Base-by-base conservation (phyloP, 768 basidiomycete species). In the Xerocomus brunneocitrinus region DNA sequence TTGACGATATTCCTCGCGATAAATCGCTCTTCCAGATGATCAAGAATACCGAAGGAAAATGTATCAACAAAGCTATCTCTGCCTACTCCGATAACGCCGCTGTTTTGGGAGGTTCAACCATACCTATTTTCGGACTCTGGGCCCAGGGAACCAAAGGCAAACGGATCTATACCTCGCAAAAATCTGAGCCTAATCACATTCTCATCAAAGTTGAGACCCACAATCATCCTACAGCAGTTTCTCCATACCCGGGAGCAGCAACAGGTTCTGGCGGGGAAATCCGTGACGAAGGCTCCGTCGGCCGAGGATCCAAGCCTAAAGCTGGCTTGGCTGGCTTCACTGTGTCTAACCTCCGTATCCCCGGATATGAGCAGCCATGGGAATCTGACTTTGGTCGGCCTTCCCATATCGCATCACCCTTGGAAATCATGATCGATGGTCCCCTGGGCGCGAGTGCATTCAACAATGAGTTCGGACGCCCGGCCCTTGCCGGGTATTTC, bases 211-310 rank as follows among this genome's bases (percentile, higher is more conserved):
- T 98, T 54, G 97, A 98, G 73, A 99, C 97, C 3, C 97, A 99
- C 71, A 99, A 99, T 67, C 97, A 98, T 64, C 97, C 97, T 3
- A 98, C 95, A 2, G 97, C 95, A 3, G 94, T 98, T 8, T 98
- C 97, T 1, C 97, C 97, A 1, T 98, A 89, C 68, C 92, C 97
- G 3, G 97, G 97, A n/a, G 95, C 97, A 0, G 95, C 95, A 1
- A 98, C 97, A 1, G 97, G 97, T 19, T 98, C 95, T 1, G 97
- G 97, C 8, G 97, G 97, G 9, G 97, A 99, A 72, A 98, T 98
- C 59, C 83, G 97, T 32, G 97, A 99, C 67, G 97, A 99, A 72
- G 97, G 95, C 14, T 88, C 97, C 5, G 92, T 95, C 38, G 97
- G 97, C 5, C 77, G 89, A 42, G 97, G 97, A 2, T 97, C 95